A percentile compares a stretch with the other conserved stretches of the same genome.
Conservation (phyloP, 192 early-diverging fungal genomes). For the Entomortierella lignicola region DNA sequence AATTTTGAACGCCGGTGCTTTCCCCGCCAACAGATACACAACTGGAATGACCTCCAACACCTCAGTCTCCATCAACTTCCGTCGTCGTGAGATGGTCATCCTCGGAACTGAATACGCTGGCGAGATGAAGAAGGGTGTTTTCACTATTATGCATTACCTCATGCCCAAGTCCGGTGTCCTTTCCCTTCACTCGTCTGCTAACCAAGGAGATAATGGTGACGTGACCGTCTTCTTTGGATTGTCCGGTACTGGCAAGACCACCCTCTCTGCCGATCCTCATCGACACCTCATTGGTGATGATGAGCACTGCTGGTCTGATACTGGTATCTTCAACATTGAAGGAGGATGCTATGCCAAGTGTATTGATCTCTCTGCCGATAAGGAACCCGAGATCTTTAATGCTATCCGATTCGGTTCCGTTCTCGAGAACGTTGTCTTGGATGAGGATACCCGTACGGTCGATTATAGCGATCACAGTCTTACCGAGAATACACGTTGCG, state of each 20-base stretch:
- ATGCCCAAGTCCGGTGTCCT: slow-evolving; percentile 95
- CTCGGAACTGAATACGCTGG: slow-evolving; percentile 98
- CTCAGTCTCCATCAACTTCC: slow-evolving; percentile 92
- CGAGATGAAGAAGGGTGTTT: slow-evolving; percentile 99
- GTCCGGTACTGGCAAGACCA: slow-evolving; percentile 98
- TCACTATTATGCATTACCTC: slow-evolving; percentile 99
- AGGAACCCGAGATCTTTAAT: slow-evolving; percentile 98
- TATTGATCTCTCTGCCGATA: slow-evolving; percentile 94
- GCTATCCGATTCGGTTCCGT: slow-evolving; percentile 96
- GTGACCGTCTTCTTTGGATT: slow-evolving; percentile 98
- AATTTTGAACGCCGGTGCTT: slow-evolving; percentile 95
- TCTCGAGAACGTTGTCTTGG: slow-evolving; percentile 94
- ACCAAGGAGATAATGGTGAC: slow-evolving; percentile 90
- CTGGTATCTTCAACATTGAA: slow-evolving; percentile 98
- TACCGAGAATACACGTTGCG: slow-evolving; percentile 97
- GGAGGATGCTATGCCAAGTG: slow-evolving; percentile 99
- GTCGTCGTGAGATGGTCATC: slow-evolving; percentile 96
- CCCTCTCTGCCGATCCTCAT: slow-evolving; percentile 93
- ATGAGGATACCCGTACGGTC: slow-evolving; percentile 78
- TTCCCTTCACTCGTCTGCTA: slow-evolving; percentile 94
- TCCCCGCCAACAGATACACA: slow-evolving; percentile 94
- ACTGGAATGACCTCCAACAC: slow-evolving; percentile 97
- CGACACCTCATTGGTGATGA: slow-evolving; percentile 97
- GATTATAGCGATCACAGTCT: slow-evolving; percentile 84
- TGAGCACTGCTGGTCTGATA: slow-evolving; percentile 99